Percentiles rank a stretch among this genome's conserved stretches.
Conservation (phyloP, 257 asterid species). For the Scutellaria minor region DNA sequence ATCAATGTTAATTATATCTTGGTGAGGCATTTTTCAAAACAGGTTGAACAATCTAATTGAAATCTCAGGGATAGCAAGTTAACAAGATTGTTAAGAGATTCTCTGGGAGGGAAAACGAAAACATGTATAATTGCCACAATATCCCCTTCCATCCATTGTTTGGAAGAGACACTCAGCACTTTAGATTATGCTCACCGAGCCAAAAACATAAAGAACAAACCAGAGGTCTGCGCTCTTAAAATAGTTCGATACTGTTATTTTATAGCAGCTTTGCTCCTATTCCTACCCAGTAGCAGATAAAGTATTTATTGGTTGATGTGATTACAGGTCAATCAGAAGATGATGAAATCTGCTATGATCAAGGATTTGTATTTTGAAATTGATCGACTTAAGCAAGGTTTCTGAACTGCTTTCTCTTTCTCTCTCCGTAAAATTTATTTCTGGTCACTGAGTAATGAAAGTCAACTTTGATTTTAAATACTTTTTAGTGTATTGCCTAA, state of each 20-base stretch:
- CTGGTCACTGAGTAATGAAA: constrained; percentile 18
- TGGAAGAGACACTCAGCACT: constrained; percentile 98
- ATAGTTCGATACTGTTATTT: constrained; percentile 3
- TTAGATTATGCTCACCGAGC: constrained; percentile 98
- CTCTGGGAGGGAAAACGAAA: constrained; percentile 98
- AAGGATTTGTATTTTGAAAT: constrained; percentile 78
- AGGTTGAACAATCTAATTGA: constrained; percentile 24
- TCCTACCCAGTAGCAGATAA: constrained; percentile 17
- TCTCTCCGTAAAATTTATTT: constrained; percentile 3
- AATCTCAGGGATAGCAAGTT: constrained; percentile 94
- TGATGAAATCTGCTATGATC: constrained; percentile 75
- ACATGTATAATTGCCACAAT: constrained; percentile 96
- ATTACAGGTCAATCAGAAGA: constrained; percentile 88
- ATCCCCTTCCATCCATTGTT: constrained; percentile 83
- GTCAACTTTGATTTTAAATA: neutral
- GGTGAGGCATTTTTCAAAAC: constrained; percentile 15
- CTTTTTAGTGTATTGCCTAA: constrained; percentile 12
- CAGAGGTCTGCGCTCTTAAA: constrained; percentile 66
- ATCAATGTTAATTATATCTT: constrained; percentile 22
- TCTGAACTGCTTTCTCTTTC: constrained; percentile 21
- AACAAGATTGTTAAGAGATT: constrained; percentile 93
- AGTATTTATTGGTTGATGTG: constrained; percentile 30
- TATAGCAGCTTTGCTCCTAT: constrained; percentile 26
- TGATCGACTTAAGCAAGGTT: constrained; percentile 97
- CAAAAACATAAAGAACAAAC: constrained; percentile 97